These are phyloP conservation scores for Amauroascus niger DNA, from an alignment of 2,329 filamentous ascomycete species.

Conservation along the genomic window DNA sequence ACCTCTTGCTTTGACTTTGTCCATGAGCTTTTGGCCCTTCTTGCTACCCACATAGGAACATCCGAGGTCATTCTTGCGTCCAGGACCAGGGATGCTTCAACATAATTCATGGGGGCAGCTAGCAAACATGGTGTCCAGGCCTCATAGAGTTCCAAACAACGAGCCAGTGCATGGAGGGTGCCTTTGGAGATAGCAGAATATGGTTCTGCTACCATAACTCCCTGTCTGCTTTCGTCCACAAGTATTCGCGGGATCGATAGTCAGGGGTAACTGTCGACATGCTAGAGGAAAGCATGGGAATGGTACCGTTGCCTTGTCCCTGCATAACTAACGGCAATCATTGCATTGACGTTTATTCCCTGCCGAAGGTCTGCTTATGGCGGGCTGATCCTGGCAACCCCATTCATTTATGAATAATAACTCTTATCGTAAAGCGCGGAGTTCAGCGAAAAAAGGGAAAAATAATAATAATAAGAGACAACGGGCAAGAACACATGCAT, in stretches of 20 bases:
- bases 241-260: not conserved
- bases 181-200: not conserved
- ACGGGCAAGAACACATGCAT: no score
- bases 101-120: not conserved
- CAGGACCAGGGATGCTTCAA: not conserved
- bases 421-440: not conserved
- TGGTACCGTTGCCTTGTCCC: conserved; percentile 7
- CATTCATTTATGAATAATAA: not conserved
- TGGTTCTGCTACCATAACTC: not conserved
- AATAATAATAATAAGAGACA: no score
- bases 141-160: not conserved
- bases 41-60: no score
- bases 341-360: conserved; percentile 10
- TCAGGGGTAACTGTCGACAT: not conserved
- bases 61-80: no score
- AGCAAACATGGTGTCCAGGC: not conserved
- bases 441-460: not conserved
- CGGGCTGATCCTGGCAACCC: not conserved
- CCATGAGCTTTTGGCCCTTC: no score
- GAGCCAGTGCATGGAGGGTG: not conserved
- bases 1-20: not conserved
- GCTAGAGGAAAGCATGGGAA: not conserved
- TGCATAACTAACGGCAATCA: conserved; percentile 6
- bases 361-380: not conserved
- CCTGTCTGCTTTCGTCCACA: not conserved